Percentiles rank a stretch among this genome's conserved stretches.
phyloP scores from a whole-genome alignment of 345 rosid species.

The Salix exigua region DNA sequence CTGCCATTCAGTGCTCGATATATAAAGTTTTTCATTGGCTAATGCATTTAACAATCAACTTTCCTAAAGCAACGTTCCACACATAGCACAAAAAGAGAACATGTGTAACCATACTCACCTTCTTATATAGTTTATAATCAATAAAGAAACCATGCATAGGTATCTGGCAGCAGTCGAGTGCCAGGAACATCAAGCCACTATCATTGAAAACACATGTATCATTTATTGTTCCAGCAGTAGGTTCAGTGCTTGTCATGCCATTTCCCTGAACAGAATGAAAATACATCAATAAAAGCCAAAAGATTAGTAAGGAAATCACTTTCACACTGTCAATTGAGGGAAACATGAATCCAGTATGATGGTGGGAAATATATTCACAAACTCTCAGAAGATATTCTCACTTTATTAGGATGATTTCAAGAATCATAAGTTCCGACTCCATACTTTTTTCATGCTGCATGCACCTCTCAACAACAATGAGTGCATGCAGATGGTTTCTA shows the following conservation, averaged over 20 bases:
- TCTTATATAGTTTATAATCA: slow-evolving; percentile 65
- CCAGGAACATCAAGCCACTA: slow-evolving; percentile 87
- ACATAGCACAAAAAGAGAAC: background rate
- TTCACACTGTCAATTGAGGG: background rate
- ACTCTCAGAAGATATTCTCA: too few species aligned
- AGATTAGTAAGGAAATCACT: background rate
- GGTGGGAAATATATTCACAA: too few species aligned
- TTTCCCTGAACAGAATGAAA: slow-evolving; percentile 52
- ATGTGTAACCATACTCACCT: slow-evolving; percentile 37
- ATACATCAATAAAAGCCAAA: background rate
- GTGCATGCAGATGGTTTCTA: too few species aligned
- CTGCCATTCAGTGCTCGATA: too few species aligned
- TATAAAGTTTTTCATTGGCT: too few species aligned
- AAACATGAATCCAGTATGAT: too few species aligned
- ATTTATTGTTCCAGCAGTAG: slow-evolving; percentile 75
- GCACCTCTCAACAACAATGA: too few species aligned
- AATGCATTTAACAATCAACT: background rate
- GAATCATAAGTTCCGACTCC: too few species aligned
- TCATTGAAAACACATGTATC: slow-evolving; percentile 76
- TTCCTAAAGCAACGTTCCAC: background rate
- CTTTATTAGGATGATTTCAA: too few species aligned
- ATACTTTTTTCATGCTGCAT: too few species aligned
- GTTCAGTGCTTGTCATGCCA: slow-evolving; percentile 89
- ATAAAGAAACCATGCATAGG: slow-evolving; percentile 92
- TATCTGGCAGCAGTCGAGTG: slow-evolving; percentile 76